phyloP scores from a whole-genome alignment of 192 early-diverging fungal species.

The Umbelopsis isabellina region DNA sequence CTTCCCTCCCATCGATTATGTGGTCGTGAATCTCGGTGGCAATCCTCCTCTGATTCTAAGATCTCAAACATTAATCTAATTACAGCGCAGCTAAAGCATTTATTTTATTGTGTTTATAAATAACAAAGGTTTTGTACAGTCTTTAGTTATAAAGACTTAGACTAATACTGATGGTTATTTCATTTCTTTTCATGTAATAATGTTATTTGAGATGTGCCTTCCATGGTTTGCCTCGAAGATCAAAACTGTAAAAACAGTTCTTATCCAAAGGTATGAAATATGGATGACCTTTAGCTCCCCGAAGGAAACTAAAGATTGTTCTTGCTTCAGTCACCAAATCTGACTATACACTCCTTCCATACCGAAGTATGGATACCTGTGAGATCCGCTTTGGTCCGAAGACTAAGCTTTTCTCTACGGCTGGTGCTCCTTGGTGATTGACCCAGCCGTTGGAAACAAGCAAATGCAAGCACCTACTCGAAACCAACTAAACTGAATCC shows the following conservation, averaged over 20 bases:
- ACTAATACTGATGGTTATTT: background rate
- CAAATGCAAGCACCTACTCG: slow-evolving; percentile 4
- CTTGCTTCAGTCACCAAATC: slow-evolving; percentile 23
- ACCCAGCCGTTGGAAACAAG: slow-evolving; percentile 6
- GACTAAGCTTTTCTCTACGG: background rate
- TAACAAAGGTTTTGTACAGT: no score
- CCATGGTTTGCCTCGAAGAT: slow-evolving; percentile 23
- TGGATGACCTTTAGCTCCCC: slow-evolving; percentile 19
- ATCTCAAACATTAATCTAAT: no score
- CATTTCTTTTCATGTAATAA: background rate
- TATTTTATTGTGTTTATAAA: no score
- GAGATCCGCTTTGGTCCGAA: background rate
- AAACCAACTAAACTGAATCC: slow-evolving; percentile 13
- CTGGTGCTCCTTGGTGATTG: slow-evolving; percentile 22
- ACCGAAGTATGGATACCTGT: slow-evolving; percentile 15
- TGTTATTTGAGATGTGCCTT: background rate
- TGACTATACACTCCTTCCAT: slow-evolving; percentile 18
- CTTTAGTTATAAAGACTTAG: no score
- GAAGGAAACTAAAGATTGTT: slow-evolving; percentile 4
- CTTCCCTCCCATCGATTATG: no score
- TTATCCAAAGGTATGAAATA: slow-evolving; percentile 23
- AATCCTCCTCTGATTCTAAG: no score
- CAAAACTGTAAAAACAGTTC: slow-evolving; percentile 24
- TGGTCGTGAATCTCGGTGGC: no score
- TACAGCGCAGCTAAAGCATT: no score